A percentile compares a stretch with the other conserved stretches of the same genome.
These are phyloP conservation scores for Epicoccum nigrum DNA, from an alignment of 2,329 filamentous ascomycete genomes.

Conservation along the genomic window DNA sequence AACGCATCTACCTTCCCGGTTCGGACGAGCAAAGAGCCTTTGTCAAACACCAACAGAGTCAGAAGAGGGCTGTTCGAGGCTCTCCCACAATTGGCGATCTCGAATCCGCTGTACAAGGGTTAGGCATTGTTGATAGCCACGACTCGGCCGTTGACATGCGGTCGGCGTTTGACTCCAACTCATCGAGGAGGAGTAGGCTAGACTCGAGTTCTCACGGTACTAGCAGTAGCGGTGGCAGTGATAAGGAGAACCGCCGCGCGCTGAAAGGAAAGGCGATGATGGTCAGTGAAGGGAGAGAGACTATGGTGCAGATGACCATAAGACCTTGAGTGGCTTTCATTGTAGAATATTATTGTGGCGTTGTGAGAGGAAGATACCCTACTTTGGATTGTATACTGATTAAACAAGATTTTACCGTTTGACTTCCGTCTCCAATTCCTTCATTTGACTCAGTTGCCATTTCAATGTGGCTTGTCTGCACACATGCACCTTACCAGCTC, in stretches of 20 bases:
- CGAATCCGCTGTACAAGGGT: constrained; percentile 34
- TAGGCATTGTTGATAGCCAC: constrained; percentile 35
- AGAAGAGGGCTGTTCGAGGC: constrained; percentile 9
- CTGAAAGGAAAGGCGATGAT: constrained; percentile 32
- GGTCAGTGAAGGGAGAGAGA: constrained; percentile 29
- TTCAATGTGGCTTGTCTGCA: too few species aligned
- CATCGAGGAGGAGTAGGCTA: constrained; percentile 3
- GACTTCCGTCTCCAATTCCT: too few species aligned
- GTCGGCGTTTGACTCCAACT: constrained; percentile 9
- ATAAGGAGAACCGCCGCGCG: constrained; percentile 37
- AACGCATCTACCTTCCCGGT: constrained; percentile 73
- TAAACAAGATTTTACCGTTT: too few species aligned
- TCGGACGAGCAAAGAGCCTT: constrained; percentile 43
- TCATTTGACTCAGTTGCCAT: too few species aligned
- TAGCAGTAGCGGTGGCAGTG: constrained; percentile 26
- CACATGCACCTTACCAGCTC: too few species aligned
- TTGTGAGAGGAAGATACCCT: constrained; percentile 15
- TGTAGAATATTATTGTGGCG: background rate
- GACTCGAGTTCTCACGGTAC: constrained; percentile 9
- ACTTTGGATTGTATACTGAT: constrained; percentile 1
- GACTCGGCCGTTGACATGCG: constrained; percentile 36
- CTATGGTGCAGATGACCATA: constrained; percentile 32
- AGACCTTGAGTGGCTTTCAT: constrained; percentile 20
- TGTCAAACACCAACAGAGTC: constrained; percentile 12
- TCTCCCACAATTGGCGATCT: constrained; percentile 28